Evolutionary conservation across 306 rosid genomes (phyloP), one percentile per base, ranked within the genome.

Genomic region (Gillenia trifoliata): DNA sequence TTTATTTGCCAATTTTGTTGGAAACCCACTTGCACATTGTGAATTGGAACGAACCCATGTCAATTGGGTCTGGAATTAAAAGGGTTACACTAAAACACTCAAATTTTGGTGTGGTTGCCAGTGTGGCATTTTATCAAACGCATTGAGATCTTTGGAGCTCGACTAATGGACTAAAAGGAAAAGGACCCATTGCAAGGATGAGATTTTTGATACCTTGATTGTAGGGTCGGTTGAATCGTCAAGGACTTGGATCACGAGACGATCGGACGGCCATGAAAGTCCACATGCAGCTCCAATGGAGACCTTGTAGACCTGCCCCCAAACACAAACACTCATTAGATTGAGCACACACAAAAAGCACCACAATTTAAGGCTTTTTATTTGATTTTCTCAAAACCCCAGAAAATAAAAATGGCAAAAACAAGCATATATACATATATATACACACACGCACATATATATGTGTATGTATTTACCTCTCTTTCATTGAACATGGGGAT

Each of bases 221-320:
- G 81, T 74, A 19, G 96, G 93, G 85, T 95, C 99, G 41, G 99
- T 95, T 43, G 98, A 92, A 82, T 95, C 99, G 47, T 95, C 99
- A 0, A 95, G 93, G 36, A 95, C 98, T 86, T 95, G 99, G 78
- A 95, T 95, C 82, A 95, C 99, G 19, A 95, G 93, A 38, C 99
- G 97, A 61, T 95, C 98, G 2, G 98, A 52, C 36, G 99, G 98
- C 99, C 99, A 95, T 59, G 98, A 95, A 67, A 95, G 98, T 0
- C 88, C 90, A 45, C 99, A 95, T 71, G 99, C 98, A 30, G 99
- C 99, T 62, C 99, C 99, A 80, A 95, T 95, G 26, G 99, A 95
- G 79, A 95, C 88, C 85, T 92, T 95, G 73, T 95, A 95, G 75
- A 92, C 98, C 99, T 95, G 79, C 25, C 49, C 75, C 17, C n/a